Percentiles rank a stretch among this genome's conserved stretches.
phyloP scores from a whole-genome alignment of 257 asterid genomes.

The Nyctanthes arbortristis region DNA sequence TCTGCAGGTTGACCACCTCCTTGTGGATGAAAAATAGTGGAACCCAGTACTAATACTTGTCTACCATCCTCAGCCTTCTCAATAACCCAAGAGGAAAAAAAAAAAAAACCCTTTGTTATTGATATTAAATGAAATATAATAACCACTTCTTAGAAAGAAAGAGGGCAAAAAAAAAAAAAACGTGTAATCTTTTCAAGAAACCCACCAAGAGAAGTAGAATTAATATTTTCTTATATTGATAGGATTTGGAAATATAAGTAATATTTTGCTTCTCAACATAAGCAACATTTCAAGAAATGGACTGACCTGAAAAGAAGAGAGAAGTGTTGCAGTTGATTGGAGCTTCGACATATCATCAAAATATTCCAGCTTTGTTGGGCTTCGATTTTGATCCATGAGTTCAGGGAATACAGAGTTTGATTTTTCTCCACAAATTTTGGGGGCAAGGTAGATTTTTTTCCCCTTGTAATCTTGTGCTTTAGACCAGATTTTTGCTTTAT shows the following conservation, averaged over 20 bases:
- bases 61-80: conserved; percentile 58
- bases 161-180: neutral
- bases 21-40: conserved; percentile 84
- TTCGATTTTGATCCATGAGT: conserved; percentile 48
- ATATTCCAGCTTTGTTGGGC: conserved; percentile 59
- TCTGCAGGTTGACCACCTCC: conserved; percentile 96
- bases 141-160: neutral
- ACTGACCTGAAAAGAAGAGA: conserved; percentile 55
- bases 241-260: conserved; percentile 5
- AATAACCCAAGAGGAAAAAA: conserved; percentile 4
- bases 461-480: neutral
- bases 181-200: neutral
- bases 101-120: neutral
- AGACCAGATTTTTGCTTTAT: no score
- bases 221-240: neutral
- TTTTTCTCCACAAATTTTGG: neutral
- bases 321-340: conserved; percentile 51
- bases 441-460: neutral
- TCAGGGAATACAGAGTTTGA: neutral
- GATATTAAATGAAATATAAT: neutral
- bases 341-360: conserved; percentile 61
- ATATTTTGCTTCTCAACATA: no score
- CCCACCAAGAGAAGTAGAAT: conserved; percentile 19
- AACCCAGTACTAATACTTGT: conserved; percentile 54
- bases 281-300: neutral